A percentile compares a stretch with the other conserved stretches of the same genome.
Evolutionary conservation across 176 grass and related monocot genomes (phyloP).

Genomic region (Lolium perenne): DNA sequence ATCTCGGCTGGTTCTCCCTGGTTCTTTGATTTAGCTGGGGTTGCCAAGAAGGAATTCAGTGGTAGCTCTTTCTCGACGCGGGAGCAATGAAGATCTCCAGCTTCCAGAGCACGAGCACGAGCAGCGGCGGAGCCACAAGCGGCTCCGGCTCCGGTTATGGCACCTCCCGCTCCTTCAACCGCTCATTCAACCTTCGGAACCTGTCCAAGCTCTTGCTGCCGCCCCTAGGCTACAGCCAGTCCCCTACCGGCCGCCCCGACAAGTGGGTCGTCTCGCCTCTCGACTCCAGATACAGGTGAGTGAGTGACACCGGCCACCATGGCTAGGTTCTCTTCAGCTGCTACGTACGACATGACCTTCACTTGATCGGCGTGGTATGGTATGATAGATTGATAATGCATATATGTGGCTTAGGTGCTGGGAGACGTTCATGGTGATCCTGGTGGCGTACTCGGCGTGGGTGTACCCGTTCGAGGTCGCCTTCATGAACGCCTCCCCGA

Average conservation of each 20-base stretch:
- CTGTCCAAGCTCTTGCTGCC: conserved; percentile 88
- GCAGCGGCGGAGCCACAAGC: conserved; percentile 1
- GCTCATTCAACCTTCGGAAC: conserved; percentile 70
- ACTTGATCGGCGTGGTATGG: background rate
- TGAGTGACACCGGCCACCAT: background rate
- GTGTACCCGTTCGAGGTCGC: conserved; percentile 99
- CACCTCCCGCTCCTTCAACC: conserved; percentile 62
- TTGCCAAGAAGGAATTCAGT: background rate
- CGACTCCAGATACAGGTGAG: conserved; percentile 84
- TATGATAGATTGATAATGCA: background rate
- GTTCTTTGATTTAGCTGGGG: background rate
- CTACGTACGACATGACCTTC: background rate
- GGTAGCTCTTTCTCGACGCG: background rate
- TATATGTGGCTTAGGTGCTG: conserved; percentile 61
- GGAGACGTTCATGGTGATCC: conserved; percentile 94
- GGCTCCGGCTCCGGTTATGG: conserved; percentile 33
- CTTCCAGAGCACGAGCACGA: conserved; percentile 30
- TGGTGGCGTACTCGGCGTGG: conserved; percentile 97
- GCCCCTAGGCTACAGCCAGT: conserved; percentile 65
- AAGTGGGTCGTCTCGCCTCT: conserved; percentile 73
- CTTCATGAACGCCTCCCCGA: conserved; percentile 77
- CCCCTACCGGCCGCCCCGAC: conserved; percentile 28
- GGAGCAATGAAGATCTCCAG: conserved; percentile 48
- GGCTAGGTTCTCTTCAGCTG: background rate
- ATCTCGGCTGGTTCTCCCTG: background rate